phyloP scores from a whole-genome alignment of 805 yeast genomes.

The Maudiozyma barnettii region DNA sequence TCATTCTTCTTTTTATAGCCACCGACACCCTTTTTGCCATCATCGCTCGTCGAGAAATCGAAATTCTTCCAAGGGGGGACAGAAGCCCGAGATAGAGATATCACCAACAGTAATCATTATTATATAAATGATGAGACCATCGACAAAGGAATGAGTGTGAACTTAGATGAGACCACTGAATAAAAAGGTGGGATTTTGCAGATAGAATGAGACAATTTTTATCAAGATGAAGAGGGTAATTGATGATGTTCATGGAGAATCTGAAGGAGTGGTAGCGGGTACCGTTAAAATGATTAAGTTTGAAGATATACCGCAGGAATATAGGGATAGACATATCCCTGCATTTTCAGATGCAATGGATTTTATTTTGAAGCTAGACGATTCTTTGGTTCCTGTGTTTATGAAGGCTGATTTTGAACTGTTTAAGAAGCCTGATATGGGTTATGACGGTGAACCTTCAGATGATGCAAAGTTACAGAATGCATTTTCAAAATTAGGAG shows the following conservation, averaged over 20 bases:
- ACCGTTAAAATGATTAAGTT: neutral
- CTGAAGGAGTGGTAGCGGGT: neutral
- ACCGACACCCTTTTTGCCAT: neutral
- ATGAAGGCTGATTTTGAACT: conserved; percentile 9
- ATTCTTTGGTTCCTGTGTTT: conserved; percentile 20
- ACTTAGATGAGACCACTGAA: no score
- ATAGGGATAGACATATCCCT: conserved; percentile 20
- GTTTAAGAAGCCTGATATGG: neutral
- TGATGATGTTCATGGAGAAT: no score
- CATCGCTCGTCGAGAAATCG: neutral
- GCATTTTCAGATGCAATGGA: conserved; percentile 31
- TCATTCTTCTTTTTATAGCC: neutral
- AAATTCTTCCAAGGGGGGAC: neutral
- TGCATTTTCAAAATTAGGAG: conserved; percentile 35
- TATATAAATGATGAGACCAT: no score
- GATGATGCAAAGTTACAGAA: conserved; percentile 16
- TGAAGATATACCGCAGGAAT: conserved; percentile 19
- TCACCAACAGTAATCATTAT: no score
- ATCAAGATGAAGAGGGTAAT: no score
- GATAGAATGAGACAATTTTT: no score
- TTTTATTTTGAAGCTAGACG: conserved; percentile 30
- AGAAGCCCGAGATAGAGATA: no score
- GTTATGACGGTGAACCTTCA: neutral
- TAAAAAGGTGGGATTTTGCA: no score
- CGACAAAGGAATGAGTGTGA: no score